Conservation (phyloP, 1,284 basidiomycete species). For the Trichosporon sp. region DNA sequence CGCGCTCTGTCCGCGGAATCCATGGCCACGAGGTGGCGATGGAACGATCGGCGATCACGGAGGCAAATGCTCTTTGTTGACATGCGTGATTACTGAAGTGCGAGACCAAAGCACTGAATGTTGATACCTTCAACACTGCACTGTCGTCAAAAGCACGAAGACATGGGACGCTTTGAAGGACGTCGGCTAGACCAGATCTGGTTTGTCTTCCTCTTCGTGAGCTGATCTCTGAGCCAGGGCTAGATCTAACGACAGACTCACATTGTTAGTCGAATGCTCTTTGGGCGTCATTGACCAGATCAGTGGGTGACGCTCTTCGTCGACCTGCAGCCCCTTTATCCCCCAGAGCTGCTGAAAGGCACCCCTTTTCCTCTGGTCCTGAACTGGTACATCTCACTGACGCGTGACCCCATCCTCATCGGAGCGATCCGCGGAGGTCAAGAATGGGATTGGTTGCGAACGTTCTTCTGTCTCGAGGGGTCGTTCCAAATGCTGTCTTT, state of each 20-base stretch:
- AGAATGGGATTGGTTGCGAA: constrained; percentile 38
- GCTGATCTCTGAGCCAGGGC: neutral
- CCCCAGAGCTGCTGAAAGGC: constrained; percentile 20
- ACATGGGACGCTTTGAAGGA: constrained; percentile 28
- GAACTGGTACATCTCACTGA: constrained; percentile 32
- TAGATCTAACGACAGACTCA: constrained; percentile 1
- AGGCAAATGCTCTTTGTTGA: neutral
- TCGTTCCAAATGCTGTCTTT: constrained; percentile 73
- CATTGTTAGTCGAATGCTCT: neutral
- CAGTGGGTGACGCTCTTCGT: constrained; percentile 24
- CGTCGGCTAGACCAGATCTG: constrained; percentile 33
- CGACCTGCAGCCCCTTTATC: constrained; percentile 43
- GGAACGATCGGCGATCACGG: neutral
- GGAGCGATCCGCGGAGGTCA: constrained; percentile 23
- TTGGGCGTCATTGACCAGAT: neutral
- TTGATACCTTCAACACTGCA: neutral
- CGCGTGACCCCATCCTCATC: constrained; percentile 40
- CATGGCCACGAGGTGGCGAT: neutral
- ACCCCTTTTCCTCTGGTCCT: constrained; percentile 28
- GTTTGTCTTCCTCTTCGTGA: constrained; percentile 37
- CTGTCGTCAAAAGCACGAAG: neutral
- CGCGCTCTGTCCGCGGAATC: too few relatives aligned
- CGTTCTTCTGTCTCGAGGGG: constrained; percentile 43
- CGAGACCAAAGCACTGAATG: neutral
- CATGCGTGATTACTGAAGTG: neutral